Percentiles rank a stretch among this genome's conserved stretches.
These are phyloP conservation scores for Phanerodontia chrysosporium DNA, from an alignment of 768 basidiomycete genomes.

Conservation along the genomic window DNA sequence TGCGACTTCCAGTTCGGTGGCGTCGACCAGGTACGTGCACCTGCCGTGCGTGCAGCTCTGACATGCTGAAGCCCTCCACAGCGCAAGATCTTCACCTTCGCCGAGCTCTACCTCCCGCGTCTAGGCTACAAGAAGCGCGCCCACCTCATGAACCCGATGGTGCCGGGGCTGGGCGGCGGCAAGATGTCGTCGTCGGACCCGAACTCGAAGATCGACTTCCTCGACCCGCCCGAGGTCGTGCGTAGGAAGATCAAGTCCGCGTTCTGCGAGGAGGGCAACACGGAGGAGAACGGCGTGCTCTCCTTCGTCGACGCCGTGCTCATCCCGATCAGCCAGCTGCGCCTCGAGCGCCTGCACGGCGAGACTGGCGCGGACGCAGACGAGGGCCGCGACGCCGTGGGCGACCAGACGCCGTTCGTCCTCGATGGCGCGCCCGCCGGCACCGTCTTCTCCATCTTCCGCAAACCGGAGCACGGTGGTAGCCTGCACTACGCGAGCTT, in stretches of 20 bases:
- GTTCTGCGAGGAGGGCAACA: slow-evolving; percentile 91
- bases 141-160: slow-evolving; percentile 98
- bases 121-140: slow-evolving; percentile 93
- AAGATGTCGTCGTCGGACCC: slow-evolving; percentile 99
- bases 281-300: slow-evolving; percentile 83
- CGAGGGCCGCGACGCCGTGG: slow-evolving; percentile 42
- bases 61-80: slow-evolving; percentile 35
- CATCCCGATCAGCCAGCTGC: slow-evolving; percentile 79
- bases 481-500: slow-evolving; percentile 68
- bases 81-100: slow-evolving; percentile 99
- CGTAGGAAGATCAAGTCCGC: slow-evolving; percentile 89
- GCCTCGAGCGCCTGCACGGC: slow-evolving; percentile 53
- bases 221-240: slow-evolving; percentile 80
- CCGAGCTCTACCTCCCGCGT: slow-evolving; percentile 90
- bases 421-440: slow-evolving; percentile 70
- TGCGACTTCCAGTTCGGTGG: slow-evolving; percentile 99
- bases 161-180: slow-evolving; percentile 88
- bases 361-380: slow-evolving; percentile 36
- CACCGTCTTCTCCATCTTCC: slow-evolving; percentile 73
- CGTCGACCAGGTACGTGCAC: slow-evolving; percentile 77
- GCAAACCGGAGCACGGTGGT: slow-evolving; percentile 82
- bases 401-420: slow-evolving; percentile 61
- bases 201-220: slow-evolving; percentile 96
- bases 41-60: too few species aligned
- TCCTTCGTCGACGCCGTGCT: slow-evolving; percentile 84